Conservation (phyloP, 1,284 basidiomycete genomes). For the Wallemia mellicola region DNA sequence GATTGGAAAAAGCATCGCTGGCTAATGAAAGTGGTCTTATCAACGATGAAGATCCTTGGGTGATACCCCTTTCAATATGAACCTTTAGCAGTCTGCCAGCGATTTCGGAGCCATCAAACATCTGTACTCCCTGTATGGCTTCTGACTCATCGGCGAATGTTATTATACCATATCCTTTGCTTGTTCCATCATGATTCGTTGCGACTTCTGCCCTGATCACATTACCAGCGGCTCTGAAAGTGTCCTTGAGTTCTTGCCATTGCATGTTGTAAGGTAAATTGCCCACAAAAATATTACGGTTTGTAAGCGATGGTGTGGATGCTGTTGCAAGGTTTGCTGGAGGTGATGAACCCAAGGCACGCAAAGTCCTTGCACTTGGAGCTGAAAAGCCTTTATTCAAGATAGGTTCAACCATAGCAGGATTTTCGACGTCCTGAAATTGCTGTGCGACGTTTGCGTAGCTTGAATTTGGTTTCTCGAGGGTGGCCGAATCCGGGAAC, state of each 20-base stretch:
- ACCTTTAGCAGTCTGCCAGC: slow-evolving; percentile 3
- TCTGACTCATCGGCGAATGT: slow-evolving; percentile 54
- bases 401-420: not conserved
- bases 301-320: not conserved
- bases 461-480: too few relatives aligned
- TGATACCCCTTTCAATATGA: not conserved
- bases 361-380: not conserved
- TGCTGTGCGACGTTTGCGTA: not conserved
- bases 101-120: not conserved
- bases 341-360: not conserved
- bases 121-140: slow-evolving; percentile 46
- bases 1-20: not conserved
- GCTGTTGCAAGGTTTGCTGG: not conserved
- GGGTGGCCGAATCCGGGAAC: not conserved
- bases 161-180: slow-evolving; percentile 64
- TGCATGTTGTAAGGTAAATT: slow-evolving; percentile 31
- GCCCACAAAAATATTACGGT: not conserved
- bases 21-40: not conserved
- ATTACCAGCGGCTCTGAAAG: slow-evolving; percentile 78
- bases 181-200: slow-evolving; percentile 61
- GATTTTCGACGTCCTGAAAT: not conserved
- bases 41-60: not conserved
- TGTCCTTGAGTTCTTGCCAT: slow-evolving; percentile 94
- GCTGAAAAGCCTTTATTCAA: not conserved
- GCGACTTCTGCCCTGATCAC: slow-evolving; percentile 85